These are phyloP conservation scores for Penicillium cosmopolitanum DNA, from an alignment of 495 filamentous ascomycete genomes.

Conservation along the genomic window DNA sequence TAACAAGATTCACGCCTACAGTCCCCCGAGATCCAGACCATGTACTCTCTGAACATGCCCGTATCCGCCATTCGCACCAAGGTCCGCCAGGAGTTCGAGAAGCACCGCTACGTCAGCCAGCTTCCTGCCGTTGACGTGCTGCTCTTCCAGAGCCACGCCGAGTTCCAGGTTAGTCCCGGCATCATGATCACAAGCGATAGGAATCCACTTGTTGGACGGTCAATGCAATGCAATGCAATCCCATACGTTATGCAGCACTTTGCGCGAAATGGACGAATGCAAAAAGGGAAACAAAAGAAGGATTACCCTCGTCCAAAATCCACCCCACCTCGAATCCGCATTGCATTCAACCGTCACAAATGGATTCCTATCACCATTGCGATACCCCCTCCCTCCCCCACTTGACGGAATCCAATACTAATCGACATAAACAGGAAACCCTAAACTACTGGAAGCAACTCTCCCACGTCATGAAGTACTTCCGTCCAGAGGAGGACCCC, in stretches of 20 bases:
- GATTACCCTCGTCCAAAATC: too few relatives aligned
- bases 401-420: not conserved
- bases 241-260: too few relatives aligned
- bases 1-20: slow-evolving; percentile 34
- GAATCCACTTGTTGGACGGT: too few relatives aligned
- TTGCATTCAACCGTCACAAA: too few relatives aligned
- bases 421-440: slow-evolving; percentile 68
- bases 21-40: slow-evolving; percentile 94
- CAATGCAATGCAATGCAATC: not conserved
- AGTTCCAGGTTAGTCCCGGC: slow-evolving; percentile 72
- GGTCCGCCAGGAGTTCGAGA: slow-evolving; percentile 96
- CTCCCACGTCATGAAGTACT: slow-evolving; percentile 95
- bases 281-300: too few relatives aligned
- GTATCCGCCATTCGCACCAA: slow-evolving; percentile 88
- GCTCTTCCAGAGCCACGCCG: slow-evolving; percentile 81
- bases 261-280: too few relatives aligned
- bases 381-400: not conserved
- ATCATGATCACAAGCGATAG: not conserved
- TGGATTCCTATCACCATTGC: not conserved
- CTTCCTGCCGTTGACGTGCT: slow-evolving; percentile 85
- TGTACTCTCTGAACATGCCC: slow-evolving; percentile 91
- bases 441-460: slow-evolving; percentile 99
- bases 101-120: slow-evolving; percentile 91
- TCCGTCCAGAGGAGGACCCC: slow-evolving; percentile 85
- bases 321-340: too few relatives aligned